Conservation (phyloP, 257 asterid species). For the Asclepias syriaca region DNA sequence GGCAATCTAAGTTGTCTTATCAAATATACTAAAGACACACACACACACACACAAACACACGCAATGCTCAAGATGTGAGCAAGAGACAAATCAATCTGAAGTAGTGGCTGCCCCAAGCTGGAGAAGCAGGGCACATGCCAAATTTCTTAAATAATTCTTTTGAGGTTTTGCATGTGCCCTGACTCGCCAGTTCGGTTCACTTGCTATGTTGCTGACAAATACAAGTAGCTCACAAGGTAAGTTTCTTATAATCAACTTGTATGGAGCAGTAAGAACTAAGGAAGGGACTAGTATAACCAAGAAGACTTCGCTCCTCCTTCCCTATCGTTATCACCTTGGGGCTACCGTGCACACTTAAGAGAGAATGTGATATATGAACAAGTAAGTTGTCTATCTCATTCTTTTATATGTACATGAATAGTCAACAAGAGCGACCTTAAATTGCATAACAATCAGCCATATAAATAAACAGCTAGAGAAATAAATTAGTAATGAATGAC, state of each 20-base stretch:
- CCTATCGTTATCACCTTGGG: too few species aligned
- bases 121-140: slow-evolving; percentile 41
- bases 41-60: too few species aligned
- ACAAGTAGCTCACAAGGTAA: neutral
- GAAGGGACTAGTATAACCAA: neutral
- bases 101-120: slow-evolving; percentile 21
- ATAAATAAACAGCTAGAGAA: neutral
- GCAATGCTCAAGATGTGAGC: neutral
- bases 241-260: neutral
- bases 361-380: neutral
- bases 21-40: neutral
- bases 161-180: slow-evolving; percentile 25
- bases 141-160: neutral
- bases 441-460: neutral
- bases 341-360: neutral
- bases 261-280: neutral
- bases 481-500: neutral
- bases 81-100: neutral
- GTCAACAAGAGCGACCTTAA: neutral
- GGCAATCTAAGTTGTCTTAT: neutral
- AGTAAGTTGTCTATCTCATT: neutral
- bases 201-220: neutral
- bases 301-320: neutral
- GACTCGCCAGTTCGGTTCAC: slow-evolving; percentile 20
- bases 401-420: slow-evolving; percentile 6